Base-by-base conservation (phyloP, 495 filamentous ascomycete genomes). In the Xylaria cubensis region DNA sequence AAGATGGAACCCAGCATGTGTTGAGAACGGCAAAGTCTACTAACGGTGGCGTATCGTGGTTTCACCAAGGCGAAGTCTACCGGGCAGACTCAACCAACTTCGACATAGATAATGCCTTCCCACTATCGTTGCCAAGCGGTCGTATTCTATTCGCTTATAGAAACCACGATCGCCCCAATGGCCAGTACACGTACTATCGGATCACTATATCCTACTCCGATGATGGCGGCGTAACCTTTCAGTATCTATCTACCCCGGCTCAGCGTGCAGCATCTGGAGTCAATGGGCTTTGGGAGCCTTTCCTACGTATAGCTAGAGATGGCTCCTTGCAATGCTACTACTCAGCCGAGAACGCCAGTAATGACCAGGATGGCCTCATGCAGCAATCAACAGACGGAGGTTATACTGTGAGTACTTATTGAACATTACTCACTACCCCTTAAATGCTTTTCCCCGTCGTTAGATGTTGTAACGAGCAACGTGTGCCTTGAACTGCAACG, bases 61-160 rank as follows among this genome's bases (percentile, higher is more conserved):
- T 63, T 21, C 50, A 32, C 5, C 72, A 80, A 15, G 84, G 85
- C 15, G 77, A 78, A 53, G 80, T 81, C 12, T 77, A 72, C 73
- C 76, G 74, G 0, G 66, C 64, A 46, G 64, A 79, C 68, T 72
- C 75, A 1, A 75, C 78, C 26, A 78, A 82, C 5, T 82, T 82
- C 39, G 89, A 91, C 71, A 80, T 90, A 46, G 89, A 91, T 78
- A 91, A 91, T 75, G 82, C 86, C 73, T 87, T 86, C 71, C 79
- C 88, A 9, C 82, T 89, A 3, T 87, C 89, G 66, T 77, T 88
- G 0, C 80, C 85, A 2, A 82, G 82, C 2, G 82, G 83, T 0
- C 80, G 81, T 0, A 82, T 91, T 26, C 80, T 91, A 0, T 85
- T 83, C 8, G 88, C 89, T 0, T 90, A 89, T 74, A 86, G 89